Percentiles rank a stretch among this genome's conserved stretches.
phyloP scores from a whole-genome alignment of 2,329 filamentous ascomycete species.

The Aspergillus sp. region DNA sequence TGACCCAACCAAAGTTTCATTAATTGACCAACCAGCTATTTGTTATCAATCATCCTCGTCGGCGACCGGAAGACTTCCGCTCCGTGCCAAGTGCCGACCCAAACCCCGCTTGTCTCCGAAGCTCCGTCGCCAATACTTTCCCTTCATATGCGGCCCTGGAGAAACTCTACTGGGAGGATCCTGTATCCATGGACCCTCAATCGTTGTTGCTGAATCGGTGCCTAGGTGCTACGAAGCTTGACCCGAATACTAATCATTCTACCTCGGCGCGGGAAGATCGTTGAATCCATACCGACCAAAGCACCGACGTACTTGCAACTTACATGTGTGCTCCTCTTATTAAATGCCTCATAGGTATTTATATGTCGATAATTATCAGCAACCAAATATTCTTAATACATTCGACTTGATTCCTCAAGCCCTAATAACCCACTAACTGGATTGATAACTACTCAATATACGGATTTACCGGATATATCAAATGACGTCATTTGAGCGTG shows the following conservation, averaged over 20 bases:
- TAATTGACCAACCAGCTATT: too few relatives aligned
- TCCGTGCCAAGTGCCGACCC: neutral
- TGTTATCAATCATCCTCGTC: neutral
- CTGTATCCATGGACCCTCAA: neutral
- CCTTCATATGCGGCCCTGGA: neutral
- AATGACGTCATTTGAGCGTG: neutral
- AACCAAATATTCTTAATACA: neutral
- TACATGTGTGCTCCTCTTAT: too few relatives aligned
- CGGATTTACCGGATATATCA: neutral
- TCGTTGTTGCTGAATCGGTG: neutral
- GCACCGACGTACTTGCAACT: too few relatives aligned
- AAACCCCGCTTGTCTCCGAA: neutral
- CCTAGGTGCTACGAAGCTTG: neutral
- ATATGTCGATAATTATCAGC: neutral
- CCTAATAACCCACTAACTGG: neutral
- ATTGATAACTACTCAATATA: too few relatives aligned
- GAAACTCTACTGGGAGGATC: too few relatives aligned
- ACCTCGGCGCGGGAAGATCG: neutral
- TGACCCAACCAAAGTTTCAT: too few relatives aligned
- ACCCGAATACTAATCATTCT: neutral
- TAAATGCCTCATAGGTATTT: too few relatives aligned
- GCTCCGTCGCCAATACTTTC: neutral
- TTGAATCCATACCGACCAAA: neutral
- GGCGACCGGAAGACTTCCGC: neutral
- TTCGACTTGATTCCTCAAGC: neutral